phyloP scores from a whole-genome alignment of 208 protist species.

The Wallacemonas sp. region DNA sequence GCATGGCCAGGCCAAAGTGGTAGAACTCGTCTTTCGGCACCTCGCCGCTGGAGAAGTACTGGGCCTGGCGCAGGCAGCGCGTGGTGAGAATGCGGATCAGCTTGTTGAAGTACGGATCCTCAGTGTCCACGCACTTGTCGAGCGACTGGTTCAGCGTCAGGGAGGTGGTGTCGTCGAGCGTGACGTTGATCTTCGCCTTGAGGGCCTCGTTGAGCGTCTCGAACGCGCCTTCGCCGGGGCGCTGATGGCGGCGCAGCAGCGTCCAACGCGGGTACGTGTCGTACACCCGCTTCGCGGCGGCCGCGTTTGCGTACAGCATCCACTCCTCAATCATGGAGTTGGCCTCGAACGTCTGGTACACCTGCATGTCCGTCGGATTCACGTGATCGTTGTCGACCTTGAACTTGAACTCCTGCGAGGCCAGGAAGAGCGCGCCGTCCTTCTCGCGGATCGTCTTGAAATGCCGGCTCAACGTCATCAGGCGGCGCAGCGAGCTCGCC shows the following conservation, averaged over 20 bases:
- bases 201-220: conserved; percentile 87
- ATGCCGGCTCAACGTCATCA: conserved; percentile 80
- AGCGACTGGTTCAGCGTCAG: conserved; percentile 88
- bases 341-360: conserved; percentile 91
- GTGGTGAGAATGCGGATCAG: conserved; percentile 92
- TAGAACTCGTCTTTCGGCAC: conserved; percentile 84
- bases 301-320: conserved; percentile 97
- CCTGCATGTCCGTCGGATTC: conserved; percentile 89
- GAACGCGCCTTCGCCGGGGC: conserved; percentile 82
- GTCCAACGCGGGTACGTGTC: conserved; percentile 83
- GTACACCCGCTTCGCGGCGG: conserved; percentile 83
- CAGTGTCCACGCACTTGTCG: conserved; percentile 67
- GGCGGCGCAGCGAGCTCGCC: conserved; percentile 69
- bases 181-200: conserved; percentile 48
- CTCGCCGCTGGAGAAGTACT: conserved; percentile 92
- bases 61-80: conserved; percentile 91
- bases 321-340: conserved; percentile 97
- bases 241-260: conserved; percentile 89
- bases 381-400: conserved; percentile 89
- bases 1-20: conserved; percentile 94
- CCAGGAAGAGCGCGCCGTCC: conserved; percentile 85
- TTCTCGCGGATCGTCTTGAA: conserved; percentile 84
- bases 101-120: conserved; percentile 90
- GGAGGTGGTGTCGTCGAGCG: conserved; percentile 83
- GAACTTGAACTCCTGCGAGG: conserved; percentile 92